These are phyloP conservation scores for Coniochaeta prunicola DNA, from an alignment of 2,329 filamentous ascomycete genomes.

Conservation along the genomic window DNA sequence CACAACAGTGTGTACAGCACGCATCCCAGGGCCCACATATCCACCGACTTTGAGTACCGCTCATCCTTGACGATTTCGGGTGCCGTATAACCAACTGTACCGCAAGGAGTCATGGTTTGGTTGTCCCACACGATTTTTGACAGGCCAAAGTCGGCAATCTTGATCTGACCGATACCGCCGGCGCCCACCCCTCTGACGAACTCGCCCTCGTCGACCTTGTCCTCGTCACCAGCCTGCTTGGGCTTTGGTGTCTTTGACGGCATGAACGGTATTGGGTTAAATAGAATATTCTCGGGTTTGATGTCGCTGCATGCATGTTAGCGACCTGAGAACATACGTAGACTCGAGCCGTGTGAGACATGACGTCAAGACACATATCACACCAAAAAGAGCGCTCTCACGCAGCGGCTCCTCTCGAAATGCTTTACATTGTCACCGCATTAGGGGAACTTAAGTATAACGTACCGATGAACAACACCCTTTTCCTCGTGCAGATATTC, in stretches of 20 bases:
- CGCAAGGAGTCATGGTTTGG: conserved; percentile 98
- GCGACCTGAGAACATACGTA: background rate
- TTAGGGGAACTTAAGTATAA: conserved; percentile 7
- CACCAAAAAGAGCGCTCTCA: background rate
- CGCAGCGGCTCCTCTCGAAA: background rate
- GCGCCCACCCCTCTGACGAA: conserved; percentile 75
- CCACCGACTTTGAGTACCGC: conserved; percentile 95
- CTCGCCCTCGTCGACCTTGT: conserved; percentile 95
- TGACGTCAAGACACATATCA: background rate
- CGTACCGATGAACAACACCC: conserved; percentile 93
- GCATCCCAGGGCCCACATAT: conserved; percentile 98
- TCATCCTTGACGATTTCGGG: conserved; percentile 99
- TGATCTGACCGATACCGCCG: conserved; percentile 89
- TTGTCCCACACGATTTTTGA: conserved; percentile 98
- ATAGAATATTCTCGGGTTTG: conserved; percentile 95
- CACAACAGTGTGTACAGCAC: conserved; percentile 95
- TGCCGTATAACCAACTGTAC: conserved; percentile 91
- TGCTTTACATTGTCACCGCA: background rate
- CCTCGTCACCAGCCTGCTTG: conserved; percentile 81
- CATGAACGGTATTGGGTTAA: conserved; percentile 76
- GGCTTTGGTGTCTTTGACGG: conserved; percentile 77
- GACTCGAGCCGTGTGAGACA: background rate
- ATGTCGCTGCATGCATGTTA: conserved; percentile 62
- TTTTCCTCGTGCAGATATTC: conserved; percentile 92
- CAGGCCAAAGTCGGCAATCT: conserved; percentile 95